These are phyloP conservation scores for Aspergillus fructus DNA, from an alignment of 2,329 filamentous ascomycete species.

Conservation along the genomic window DNA sequence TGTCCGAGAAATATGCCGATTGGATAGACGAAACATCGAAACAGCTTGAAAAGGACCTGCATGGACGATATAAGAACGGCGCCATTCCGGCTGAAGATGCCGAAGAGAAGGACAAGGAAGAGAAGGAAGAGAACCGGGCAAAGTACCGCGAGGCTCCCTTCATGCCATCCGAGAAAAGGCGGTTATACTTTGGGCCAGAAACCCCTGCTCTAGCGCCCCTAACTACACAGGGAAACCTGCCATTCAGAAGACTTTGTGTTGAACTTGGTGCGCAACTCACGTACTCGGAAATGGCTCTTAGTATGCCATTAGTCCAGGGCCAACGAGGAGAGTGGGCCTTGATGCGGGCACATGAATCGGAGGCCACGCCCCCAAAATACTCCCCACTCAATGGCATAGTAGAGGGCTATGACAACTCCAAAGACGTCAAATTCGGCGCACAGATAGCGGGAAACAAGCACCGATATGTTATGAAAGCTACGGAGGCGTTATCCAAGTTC, in stretches of 20 bases:
- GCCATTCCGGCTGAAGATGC: slow-evolving; percentile 27
- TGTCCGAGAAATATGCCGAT: slow-evolving; percentile 71
- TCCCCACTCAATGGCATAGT: slow-evolving; percentile 57
- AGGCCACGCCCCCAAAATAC: slow-evolving; percentile 70
- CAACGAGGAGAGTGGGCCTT: slow-evolving; percentile 92
- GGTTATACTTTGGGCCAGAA: slow-evolving; percentile 89
- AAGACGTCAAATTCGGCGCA: slow-evolving; percentile 83
- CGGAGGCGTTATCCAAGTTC: slow-evolving; percentile 73
- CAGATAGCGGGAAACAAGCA: slow-evolving; percentile 93
- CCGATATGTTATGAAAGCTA: slow-evolving; percentile 84
- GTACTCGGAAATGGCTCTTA: slow-evolving; percentile 98
- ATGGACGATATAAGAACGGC: slow-evolving; percentile 44
- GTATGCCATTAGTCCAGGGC: slow-evolving; percentile 83
- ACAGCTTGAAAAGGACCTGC: slow-evolving; percentile 49
- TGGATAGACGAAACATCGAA: slow-evolving; percentile 71
- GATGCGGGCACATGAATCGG: slow-evolving; percentile 86
- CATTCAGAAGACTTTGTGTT: slow-evolving; percentile 86
- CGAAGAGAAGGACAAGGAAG: slow-evolving; percentile 38
- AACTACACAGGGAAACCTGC: slow-evolving; percentile 94
- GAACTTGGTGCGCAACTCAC: slow-evolving; percentile 88
- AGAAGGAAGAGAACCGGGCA: slow-evolving; percentile 69
- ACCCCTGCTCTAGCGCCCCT: slow-evolving; percentile 92
- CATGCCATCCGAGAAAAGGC: slow-evolving; percentile 87
- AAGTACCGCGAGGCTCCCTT: slow-evolving; percentile 83
- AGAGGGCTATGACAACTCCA: slow-evolving; percentile 74